Conservation (phyloP, 371 early-diverging fungal genomes). For the Mucor sp. region DNA sequence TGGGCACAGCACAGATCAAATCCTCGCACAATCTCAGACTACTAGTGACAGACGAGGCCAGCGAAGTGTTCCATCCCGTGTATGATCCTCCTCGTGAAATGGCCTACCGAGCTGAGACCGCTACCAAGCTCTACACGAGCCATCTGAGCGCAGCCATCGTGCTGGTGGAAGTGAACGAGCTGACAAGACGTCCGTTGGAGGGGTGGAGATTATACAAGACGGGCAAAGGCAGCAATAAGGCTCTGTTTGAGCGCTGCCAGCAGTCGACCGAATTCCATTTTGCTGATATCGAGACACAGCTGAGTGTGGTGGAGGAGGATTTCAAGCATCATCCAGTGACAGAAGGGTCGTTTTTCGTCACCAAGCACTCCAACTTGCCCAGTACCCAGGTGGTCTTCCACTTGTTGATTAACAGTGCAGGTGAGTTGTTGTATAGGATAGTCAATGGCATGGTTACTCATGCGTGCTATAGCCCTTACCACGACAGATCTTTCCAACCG, state of each 20-base stretch:
- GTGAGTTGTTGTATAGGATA: slow-evolving; percentile 26
- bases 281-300: slow-evolving; percentile 67
- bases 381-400: slow-evolving; percentile 77
- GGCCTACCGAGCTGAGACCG: slow-evolving; percentile 74
- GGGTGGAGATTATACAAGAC: slow-evolving; percentile 61
- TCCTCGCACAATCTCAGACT: slow-evolving; percentile 72
- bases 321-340: slow-evolving; percentile 41
- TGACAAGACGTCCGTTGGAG: slow-evolving; percentile 21
- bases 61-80: slow-evolving; percentile 55
- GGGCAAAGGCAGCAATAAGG: slow-evolving; percentile 68
- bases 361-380: slow-evolving; percentile 79
- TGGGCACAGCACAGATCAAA: slow-evolving; percentile 74
- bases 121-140: slow-evolving; percentile 68
- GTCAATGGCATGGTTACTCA: too few species aligned
- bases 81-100: slow-evolving; percentile 56
- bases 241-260: slow-evolving; percentile 67
- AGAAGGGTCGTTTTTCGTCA: slow-evolving; percentile 78
- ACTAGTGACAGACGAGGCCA: slow-evolving; percentile 51
- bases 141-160: slow-evolving; percentile 68
- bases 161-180: slow-evolving; percentile 57
- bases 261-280: slow-evolving; percentile 82
- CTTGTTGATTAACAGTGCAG: slow-evolving; percentile 56
- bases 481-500: slow-evolving; percentile 49
- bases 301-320: slow-evolving; percentile 56
- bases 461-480: slow-evolving; percentile 37